Base-by-base conservation (phyloP, 768 basidiomycete genomes). In the Hortiboletus campestris region DNA sequence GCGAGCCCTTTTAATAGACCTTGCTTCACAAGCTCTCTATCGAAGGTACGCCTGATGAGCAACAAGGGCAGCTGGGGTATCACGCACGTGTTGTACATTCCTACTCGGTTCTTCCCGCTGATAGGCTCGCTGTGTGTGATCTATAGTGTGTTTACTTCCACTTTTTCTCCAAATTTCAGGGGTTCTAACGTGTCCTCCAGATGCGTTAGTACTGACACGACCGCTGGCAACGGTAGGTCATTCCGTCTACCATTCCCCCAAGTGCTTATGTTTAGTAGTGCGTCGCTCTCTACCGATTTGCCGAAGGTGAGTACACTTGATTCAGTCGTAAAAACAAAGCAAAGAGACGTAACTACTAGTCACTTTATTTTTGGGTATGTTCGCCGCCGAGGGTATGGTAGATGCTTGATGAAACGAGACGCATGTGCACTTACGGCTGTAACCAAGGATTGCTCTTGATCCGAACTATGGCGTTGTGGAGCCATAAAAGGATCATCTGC, bases 371-470 rank as follows among this genome's bases (percentile, higher is more conserved):
- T 32, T 44, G 17, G 56, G 28, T 3, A 58, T 58, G 56, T 20
- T 48, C 6, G 29, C 56, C 11, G 41, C 56, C 16, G 55, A 58
- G 57, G 58, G 56, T 59, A 53, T 16, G 32, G 1, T 9, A n/a
- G 19, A 40, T 1, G 36, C 25, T 53, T 35, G 32, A 29, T 40
- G n/a, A 19, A 34, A 31, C 36, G 31, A 28, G 13, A 20, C 16
- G 13, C 8, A 1, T 7, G n/a, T 43, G n/a, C 7, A 16, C 49
- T 48, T 31, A 59, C 6, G 8, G 28, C 13, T 28, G 32, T 35
- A 5, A 20, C n/a, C n/a, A 43, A 59, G 58, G 58, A 20, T 25
- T 59, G 7, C 57, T 59, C 29, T 40, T 59, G 56, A 58, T 59
- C 22, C 56, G 57, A 43, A 51, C 56, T 6, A 46, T 47, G 35